Evolutionary conservation across 208 protist genomes (phyloP).

Genomic region (Trypanosoma boissoni): DNA sequence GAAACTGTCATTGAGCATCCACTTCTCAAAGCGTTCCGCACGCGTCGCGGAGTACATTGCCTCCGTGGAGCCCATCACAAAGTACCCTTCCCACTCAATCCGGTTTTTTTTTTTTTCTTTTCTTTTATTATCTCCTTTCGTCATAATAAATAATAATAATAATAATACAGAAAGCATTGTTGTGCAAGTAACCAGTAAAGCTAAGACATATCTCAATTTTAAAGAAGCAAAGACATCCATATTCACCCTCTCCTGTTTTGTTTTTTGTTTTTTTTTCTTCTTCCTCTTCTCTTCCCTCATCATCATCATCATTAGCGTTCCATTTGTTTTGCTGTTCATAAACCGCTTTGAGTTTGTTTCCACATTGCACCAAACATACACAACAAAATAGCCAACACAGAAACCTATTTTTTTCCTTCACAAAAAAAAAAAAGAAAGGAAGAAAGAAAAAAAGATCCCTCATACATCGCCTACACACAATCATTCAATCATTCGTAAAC

Average conservation of each 20-base stretch:
- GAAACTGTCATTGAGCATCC: conserved; percentile 40
- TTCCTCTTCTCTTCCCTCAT: background rate
- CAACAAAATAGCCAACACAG: background rate
- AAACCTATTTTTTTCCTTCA: conserved; percentile 10
- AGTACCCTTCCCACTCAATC: too few species aligned
- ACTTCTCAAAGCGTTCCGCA: conserved; percentile 38
- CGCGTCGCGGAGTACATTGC: conserved; percentile 17
- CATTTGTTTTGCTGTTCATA: too few species aligned
- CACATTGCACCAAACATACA: too few species aligned
- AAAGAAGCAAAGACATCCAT: too few species aligned
- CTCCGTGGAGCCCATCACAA: too few species aligned
- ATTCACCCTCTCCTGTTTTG: too few species aligned
- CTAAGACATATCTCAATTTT: too few species aligned
- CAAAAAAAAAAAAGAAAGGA: conserved; percentile 10
- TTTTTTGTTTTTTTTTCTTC: conserved; percentile 15
- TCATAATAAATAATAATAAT: conserved; percentile 19
- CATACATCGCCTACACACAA: background rate
- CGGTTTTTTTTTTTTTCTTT: background rate
- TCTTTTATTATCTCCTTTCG: conserved; percentile 10
- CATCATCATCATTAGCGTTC: too few species aligned
- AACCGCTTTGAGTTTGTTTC: too few species aligned
- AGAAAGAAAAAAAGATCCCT: background rate
- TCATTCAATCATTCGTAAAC: background rate
- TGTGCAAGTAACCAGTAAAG: too few species aligned
- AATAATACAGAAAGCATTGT: too few species aligned